Percentiles rank a stretch among this genome's conserved stretches.
Conservation (phyloP, 2,329 filamentous ascomycete genomes). For the Colletotrichum magnum region DNA sequence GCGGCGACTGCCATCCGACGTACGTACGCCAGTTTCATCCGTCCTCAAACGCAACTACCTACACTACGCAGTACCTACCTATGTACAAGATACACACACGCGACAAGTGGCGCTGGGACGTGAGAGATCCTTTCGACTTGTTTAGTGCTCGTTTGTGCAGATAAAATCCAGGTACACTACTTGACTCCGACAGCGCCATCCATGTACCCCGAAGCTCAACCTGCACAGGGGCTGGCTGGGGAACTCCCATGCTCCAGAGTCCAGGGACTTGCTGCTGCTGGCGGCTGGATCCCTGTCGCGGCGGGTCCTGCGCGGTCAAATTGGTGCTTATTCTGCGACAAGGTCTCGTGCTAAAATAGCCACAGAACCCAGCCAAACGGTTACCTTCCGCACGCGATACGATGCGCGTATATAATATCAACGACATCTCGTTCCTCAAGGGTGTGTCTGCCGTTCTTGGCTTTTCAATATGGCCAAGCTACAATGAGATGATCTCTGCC, state of each 20-base stretch:
- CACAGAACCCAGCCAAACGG: constrained; percentile 30
- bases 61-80: background rate
- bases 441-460: background rate
- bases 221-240: constrained; percentile 15
- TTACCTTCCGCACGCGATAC: constrained; percentile 26
- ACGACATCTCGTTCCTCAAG: constrained; percentile 18
- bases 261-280: constrained; percentile 22
- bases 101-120: background rate
- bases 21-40: constrained; percentile 22
- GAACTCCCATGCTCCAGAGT: constrained; percentile 11
- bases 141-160: too few species aligned
- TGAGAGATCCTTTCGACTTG: background rate
- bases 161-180: background rate
- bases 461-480: background rate
- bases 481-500: too few species aligned
- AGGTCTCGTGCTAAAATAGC: constrained; percentile 36
- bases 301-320: constrained; percentile 28
- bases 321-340: constrained; percentile 36
- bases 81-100: background rate
- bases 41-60: constrained; percentile 7
- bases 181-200: constrained; percentile 3
- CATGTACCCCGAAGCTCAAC: constrained; percentile 21
- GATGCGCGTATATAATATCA: constrained; percentile 9
- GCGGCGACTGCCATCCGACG: constrained; percentile 6
- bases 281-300: constrained; percentile 22